Base-by-base conservation (phyloP, 768 basidiomycete species). In the Pleurotus eryngii region DNA sequence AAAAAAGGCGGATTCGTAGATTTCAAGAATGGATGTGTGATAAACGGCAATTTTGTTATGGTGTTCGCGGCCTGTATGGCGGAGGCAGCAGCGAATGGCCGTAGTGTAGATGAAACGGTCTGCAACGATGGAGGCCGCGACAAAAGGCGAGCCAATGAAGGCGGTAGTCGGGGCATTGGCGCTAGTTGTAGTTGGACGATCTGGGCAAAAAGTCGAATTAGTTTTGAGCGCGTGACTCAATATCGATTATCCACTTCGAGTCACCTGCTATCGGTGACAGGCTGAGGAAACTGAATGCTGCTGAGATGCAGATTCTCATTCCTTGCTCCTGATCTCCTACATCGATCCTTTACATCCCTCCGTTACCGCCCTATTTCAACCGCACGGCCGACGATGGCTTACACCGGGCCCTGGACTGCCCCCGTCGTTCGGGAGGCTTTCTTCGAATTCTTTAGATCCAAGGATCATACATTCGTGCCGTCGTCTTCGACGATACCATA, bases 401-500 rank as follows among this genome's bases (percentile, higher is more conserved):
- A 77, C 61, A 66, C 67, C 12, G 76, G 74, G 24, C 77, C 80
- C 20, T 96, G 92, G 94, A 78, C 95, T 12, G 87, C 97, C n/a
- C 65, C 74, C 39, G 86, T 81, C 68, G 86, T 98, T 59, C 85
- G 97, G 63, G 76, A 95, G 63, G 86, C 91, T 59, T 99, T 93
- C 77, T 93, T 98, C 72, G 79, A 89, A 61, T 98, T 84, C 75
- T 99, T 98, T 74, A 78, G 79, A 57, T 76, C 78, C 46, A 85
- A 84, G 63, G 80, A 82, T 61, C 97, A 99, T 71, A 87, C 89
- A 20, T 96, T 92, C 68, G 90, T 95, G 54, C 89, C 89, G 5
- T 95, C 92, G 27, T 95, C 93, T 2, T 81, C 91, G 1, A 96
- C 95, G 39, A 90, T 99, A 61, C 97, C 97, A 1, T 98, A 92